These are phyloP conservation scores for Zasmidium cellare DNA, from an alignment of 2,329 filamentous ascomycete genomes.

Conservation along the genomic window DNA sequence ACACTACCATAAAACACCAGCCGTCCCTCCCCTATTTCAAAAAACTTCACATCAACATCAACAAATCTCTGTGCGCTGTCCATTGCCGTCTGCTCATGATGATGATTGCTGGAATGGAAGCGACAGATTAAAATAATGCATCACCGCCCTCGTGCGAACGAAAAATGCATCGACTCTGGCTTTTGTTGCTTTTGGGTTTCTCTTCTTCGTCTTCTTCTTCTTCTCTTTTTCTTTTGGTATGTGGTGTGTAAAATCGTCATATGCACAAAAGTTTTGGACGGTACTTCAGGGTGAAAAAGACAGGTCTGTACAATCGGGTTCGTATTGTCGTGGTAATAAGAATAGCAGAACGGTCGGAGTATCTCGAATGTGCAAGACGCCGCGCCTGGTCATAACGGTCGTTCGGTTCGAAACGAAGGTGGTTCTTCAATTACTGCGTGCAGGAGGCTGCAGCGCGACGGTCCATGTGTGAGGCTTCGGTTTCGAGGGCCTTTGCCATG, in stretches of 20 bases:
- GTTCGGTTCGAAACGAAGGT: slow-evolving; percentile 1
- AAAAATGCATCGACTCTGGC: neutral
- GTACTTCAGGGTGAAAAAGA: neutral
- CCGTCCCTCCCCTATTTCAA: neutral
- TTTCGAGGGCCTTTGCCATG: slow-evolving; percentile 66
- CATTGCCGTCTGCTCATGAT: slow-evolving; percentile 3
- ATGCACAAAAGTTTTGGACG: neutral
- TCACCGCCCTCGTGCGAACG: neutral
- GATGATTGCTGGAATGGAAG: neutral
- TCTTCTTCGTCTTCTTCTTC: slow-evolving; percentile 1
- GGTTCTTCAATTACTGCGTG: slow-evolving; percentile 1
- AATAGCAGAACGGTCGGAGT: slow-evolving; percentile 6
- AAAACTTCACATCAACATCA: neutral
- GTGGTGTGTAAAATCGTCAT: neutral
- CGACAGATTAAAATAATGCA: neutral
- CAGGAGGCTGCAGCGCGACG: slow-evolving; percentile 56
- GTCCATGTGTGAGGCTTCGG: slow-evolving; percentile 64
- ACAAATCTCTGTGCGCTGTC: neutral
- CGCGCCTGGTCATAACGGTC: slow-evolving; percentile 6
- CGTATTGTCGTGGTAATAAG: neutral
- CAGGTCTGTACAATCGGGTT: slow-evolving; percentile 3
- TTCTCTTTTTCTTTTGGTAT: neutral
- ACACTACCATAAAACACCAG: no score
- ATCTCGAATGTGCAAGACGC: slow-evolving; percentile 1
- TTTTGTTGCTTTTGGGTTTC: neutral